Evolutionary conservation across 2,329 filamentous ascomycete genomes (phyloP), one percentile per base, ranked within the genome.

Genomic region (Microsporum ferrugineum): DNA sequence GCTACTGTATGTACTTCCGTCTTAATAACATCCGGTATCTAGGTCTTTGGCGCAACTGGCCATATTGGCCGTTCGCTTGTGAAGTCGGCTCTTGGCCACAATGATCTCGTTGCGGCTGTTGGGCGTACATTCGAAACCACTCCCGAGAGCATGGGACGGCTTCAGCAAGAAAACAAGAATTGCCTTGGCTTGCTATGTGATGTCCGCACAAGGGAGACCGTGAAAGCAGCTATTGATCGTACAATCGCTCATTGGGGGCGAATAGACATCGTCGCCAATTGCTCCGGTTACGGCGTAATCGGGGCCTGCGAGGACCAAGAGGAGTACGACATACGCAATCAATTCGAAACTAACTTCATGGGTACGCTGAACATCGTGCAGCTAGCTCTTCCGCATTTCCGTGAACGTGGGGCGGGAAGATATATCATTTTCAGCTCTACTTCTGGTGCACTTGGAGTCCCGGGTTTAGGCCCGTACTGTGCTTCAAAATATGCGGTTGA

Each of bases 341-440:
- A 97, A 74, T 96, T 97, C 76, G 90, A 95, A 78, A 96, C 91
- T 27, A 99, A 99, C 74, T 96, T 96, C 74, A 92, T 95, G 80
- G 94, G 94, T 60, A 95, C 91, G 0, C 76, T 97, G 63, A 88
- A 97, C 75, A 96, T 99, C 68, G 87, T 97, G 62, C 91, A 96
- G 72, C 79, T 89, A 23, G 91, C 88, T 1, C 77, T 97, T 41
- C 91, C 91, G 0, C 90, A 95, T 75, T 95, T 97, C 68, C 85
- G 92, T 58, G 80, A 85, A 65, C 86, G 89, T 65, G 81, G 82
- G 27, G 79, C 78, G 0, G 94, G 94, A 0, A 84, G 91, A 34
- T 97, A 96, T 72, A 80, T 97, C 58, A 95, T 97, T 65, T 96
- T 97, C 76, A 96, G 90, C 70, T 94, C 88, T 6, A 96, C 91